Evolutionary conservation across 148 eudicot species (phyloP), one percentile per base, ranked within the genome.

Genomic region (Mesembryanthemum crystallinum): DNA sequence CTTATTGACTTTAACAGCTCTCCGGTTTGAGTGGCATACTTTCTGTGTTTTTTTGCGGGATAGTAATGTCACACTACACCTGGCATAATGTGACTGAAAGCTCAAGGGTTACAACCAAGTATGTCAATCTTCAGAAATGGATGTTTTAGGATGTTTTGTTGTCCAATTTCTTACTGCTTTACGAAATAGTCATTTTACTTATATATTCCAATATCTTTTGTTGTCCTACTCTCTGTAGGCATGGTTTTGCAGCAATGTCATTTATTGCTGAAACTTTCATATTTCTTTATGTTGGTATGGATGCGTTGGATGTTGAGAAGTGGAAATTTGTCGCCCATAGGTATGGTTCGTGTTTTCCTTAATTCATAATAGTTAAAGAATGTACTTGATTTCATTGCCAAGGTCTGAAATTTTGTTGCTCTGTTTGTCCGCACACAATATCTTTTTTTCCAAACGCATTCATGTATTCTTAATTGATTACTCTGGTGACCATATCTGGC

Each of bases 11-110:
- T 85, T 49, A 49, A 62, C 87, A 88, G 91, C 79, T 88, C 66
- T 83, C 78, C 78, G 43, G 82, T 75, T 80, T 84, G 68, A 88
- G 91, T 74, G 91, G 89, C 74, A 88, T 88, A 81, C 84, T 88
- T 66, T 84, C 91, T 15, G 89, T 86, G 39, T 88, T 88, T 74
- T 82, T 88, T 74, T 88, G 91, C 73, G 91, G 89, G 77, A 86
- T 88, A 67, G 84, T 84, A 39, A 88, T 86, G 91, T 88, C 91
- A 66, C 91, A 88, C 72, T 88, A 88, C 71, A 82, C 89, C 21
- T 88, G 87, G 89, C 89, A 88, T 79, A 86, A 86, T 49, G 91
- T 88, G 69, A 76, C 86, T 39, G 83, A 82, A 70, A 84, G 87
- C 81, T 88, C 91, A 67, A 86, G 91, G 80, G 61, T 78, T 43